A percentile compares a stretch with the other conserved stretches of the same genome.
phyloP scores from a whole-genome alignment of 2,329 filamentous ascomycete genomes.

The Ceratocystis alfenasii region DNA sequence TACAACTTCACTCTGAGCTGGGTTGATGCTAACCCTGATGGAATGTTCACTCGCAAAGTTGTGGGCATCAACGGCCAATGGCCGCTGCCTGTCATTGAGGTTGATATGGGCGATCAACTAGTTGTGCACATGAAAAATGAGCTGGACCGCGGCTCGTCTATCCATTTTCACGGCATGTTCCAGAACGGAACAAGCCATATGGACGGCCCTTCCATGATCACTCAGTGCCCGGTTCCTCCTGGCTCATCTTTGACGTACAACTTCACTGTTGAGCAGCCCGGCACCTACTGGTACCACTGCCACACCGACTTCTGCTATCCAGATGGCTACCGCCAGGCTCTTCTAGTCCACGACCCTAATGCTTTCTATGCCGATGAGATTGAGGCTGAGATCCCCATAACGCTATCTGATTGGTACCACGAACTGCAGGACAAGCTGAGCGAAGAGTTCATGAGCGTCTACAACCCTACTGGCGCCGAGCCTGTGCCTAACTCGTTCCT shows the following conservation, averaged over 20 bases:
- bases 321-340: slow-evolving; percentile 44
- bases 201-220: slow-evolving; percentile 47
- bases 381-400: slow-evolving; percentile 45
- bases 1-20: slow-evolving; percentile 51
- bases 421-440: slow-evolving; percentile 40
- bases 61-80: slow-evolving; percentile 56
- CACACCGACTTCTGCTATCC: slow-evolving; percentile 42
- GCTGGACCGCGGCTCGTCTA: slow-evolving; percentile 40
- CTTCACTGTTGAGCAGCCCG: slow-evolving; percentile 45
- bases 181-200: slow-evolving; percentile 46
- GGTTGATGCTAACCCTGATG: slow-evolving; percentile 51
- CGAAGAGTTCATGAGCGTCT: slow-evolving; percentile 35
- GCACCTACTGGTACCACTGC: slow-evolving; percentile 54
- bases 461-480: slow-evolving; percentile 41
- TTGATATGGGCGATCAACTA: slow-evolving; percentile 41
- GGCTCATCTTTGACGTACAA: slow-evolving; percentile 44
- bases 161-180: slow-evolving; percentile 52
- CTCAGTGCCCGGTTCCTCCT: slow-evolving; percentile 45
- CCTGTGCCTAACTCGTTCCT: slow-evolving; percentile 43
- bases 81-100: slow-evolving; percentile 49
- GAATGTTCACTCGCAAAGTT: slow-evolving; percentile 40
- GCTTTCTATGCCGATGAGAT: slow-evolving; percentile 37
- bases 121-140: slow-evolving; percentile 39
- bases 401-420: slow-evolving; percentile 50
- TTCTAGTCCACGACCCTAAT: slow-evolving; percentile 44